These are phyloP conservation scores for Ascochyta koolunga DNA, from an alignment of 2,329 filamentous ascomycete species.

Conservation along the genomic window DNA sequence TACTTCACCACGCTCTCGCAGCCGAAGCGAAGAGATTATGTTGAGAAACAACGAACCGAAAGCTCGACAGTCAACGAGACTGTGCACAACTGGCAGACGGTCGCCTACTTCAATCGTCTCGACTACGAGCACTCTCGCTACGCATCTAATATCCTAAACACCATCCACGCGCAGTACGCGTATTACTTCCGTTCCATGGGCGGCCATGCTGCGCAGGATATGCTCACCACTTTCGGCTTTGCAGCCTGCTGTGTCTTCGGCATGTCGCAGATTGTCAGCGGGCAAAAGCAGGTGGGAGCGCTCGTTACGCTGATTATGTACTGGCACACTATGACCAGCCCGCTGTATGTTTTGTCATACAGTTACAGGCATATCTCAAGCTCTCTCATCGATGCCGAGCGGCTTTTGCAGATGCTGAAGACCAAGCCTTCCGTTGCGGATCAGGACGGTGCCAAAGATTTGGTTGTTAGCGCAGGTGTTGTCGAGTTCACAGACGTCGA, in stretches of 20 bases:
- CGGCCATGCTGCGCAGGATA: constrained; percentile 51
- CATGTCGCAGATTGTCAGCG: constrained; percentile 59
- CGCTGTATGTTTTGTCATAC: constrained; percentile 58
- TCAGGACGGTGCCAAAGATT: constrained; percentile 36
- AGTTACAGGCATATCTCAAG: constrained; percentile 57
- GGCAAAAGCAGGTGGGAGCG: constrained; percentile 60
- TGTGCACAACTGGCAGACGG: constrained; percentile 65
- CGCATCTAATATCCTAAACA: constrained; percentile 45
- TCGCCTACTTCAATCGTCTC: constrained; percentile 64
- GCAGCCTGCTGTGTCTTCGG: constrained; percentile 59
- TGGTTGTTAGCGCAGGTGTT: constrained; percentile 55
- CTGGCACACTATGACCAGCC: constrained; percentile 59
- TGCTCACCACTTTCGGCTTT: constrained; percentile 57
- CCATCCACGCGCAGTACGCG: constrained; percentile 42
- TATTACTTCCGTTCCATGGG: constrained; percentile 42
- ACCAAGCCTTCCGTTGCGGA: constrained; percentile 63
- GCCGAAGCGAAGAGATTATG: constrained; percentile 49
- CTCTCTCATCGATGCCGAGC: constrained; percentile 69
- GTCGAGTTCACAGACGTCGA: constrained; percentile 62
- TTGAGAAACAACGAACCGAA: constrained; percentile 56
- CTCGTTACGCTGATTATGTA: constrained; percentile 71
- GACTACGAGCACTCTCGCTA: constrained; percentile 61
- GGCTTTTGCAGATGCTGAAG: constrained; percentile 63
- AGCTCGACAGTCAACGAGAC: constrained; percentile 63
- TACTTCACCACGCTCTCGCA: constrained; percentile 52